These are phyloP conservation scores for Botrytis medusae DNA, from an alignment of 2,329 filamentous ascomycete species.

Conservation along the genomic window DNA sequence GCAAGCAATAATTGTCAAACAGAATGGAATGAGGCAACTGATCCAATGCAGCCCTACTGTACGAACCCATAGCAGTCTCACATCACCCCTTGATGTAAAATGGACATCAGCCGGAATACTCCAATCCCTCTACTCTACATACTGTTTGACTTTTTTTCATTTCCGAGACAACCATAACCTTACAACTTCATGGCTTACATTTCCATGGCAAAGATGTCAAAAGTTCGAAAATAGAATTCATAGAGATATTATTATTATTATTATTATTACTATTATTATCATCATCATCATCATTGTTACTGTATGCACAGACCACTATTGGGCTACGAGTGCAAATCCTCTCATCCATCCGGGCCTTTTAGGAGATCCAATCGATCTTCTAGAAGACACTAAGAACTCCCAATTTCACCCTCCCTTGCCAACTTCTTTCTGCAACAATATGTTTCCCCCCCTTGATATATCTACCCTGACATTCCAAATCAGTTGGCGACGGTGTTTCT, in stretches of 20 bases:
- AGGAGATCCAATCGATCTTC: neutral
- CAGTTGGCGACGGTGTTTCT: neutral
- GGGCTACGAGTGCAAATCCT: neutral
- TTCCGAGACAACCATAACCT: slow-evolving; percentile 1
- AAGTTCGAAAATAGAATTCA: slow-evolving; percentile 16
- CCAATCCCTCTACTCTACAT: neutral
- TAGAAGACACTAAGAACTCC: slow-evolving; percentile 11
- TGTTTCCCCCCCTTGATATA: neutral
- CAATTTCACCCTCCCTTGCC: neutral
- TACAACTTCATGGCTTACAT: neutral
- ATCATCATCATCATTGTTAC: neutral
- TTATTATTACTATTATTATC: neutral
- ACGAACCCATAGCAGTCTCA: slow-evolving; percentile 12
- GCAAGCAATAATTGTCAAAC: slow-evolving; percentile 11
- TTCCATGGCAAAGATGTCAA: slow-evolving; percentile 4
- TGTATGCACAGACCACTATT: slow-evolving; percentile 15
- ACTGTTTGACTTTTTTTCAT: neutral
- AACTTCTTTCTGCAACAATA: neutral
- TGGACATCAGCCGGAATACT: neutral
- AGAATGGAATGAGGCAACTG: neutral
- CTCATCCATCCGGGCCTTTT: neutral
- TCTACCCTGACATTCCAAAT: neutral
- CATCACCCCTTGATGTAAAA: neutral
- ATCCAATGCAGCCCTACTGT: slow-evolving; percentile 14
- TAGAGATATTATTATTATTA: neutral